A percentile compares a stretch with the other conserved stretches of the same genome.
phyloP scores from a whole-genome alignment of 352 stramenopile genomes.

The Phytophthora colocasiae region DNA sequence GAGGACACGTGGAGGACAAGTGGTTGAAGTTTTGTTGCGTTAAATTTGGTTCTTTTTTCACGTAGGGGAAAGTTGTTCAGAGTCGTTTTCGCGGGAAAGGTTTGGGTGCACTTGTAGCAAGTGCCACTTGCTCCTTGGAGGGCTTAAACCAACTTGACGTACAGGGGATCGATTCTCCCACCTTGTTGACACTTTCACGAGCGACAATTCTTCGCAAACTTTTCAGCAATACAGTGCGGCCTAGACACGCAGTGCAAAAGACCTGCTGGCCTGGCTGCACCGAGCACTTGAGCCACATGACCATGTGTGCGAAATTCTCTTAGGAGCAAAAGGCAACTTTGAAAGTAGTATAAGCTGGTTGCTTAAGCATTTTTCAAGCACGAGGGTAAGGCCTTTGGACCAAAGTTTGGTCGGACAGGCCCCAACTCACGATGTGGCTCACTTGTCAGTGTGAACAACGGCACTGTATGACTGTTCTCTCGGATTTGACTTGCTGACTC shows the following conservation, averaged over 20 bases:
- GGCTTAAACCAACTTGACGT: too few relatives aligned
- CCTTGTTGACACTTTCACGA: slow-evolving; percentile 4
- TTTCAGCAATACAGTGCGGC: slow-evolving; percentile 8
- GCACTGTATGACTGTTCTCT: slow-evolving; percentile 7
- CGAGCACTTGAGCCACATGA: slow-evolving; percentile 25
- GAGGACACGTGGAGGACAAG: slow-evolving; percentile 10
- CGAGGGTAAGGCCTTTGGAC: too few relatives aligned
- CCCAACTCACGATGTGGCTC: too few relatives aligned
- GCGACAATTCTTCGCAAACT: background rate
- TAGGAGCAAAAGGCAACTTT: background rate
- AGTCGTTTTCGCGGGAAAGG: slow-evolving; percentile 1
- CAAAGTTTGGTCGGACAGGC: too few relatives aligned
- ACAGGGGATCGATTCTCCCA: too few relatives aligned
- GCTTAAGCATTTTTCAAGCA: background rate
- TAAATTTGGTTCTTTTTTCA: background rate
- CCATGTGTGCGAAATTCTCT: background rate
- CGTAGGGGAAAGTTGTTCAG: background rate
- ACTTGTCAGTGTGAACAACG: slow-evolving; percentile 1
- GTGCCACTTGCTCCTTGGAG: too few relatives aligned
- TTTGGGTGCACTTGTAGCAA: slow-evolving; percentile 2
- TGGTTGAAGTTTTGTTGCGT: slow-evolving; percentile 14
- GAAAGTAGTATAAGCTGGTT: background rate
- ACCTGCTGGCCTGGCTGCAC: slow-evolving; percentile 14
- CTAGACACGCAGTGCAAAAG: slow-evolving; percentile 2
- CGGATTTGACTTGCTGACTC: slow-evolving; percentile 25